Evolutionary conservation across 2,329 filamentous ascomycete genomes (phyloP), one percentile per base, ranked within the genome.

Genomic region (Scopulariopsis brevicaulis): DNA sequence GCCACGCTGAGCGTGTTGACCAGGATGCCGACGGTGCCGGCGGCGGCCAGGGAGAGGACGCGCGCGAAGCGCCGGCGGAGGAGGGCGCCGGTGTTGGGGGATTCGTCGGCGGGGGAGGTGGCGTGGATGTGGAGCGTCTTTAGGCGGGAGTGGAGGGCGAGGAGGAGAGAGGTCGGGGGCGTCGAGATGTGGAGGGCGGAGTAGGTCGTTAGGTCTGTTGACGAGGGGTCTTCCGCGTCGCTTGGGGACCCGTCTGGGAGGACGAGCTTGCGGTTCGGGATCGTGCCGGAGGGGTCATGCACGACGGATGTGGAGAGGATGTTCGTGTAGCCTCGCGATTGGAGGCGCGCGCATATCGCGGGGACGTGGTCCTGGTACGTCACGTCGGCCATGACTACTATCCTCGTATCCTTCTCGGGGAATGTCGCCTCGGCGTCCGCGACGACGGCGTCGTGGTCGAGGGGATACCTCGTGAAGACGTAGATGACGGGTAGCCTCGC

Each of bases 1-100:
- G 87, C 85, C 6, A 97, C 90, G 24, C 88, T 93, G 4, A 99
- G 83, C 0, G 94, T 99, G 71, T 97, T 97, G 71, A 99, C 91
- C 1, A 99, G 77, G 61, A 99, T 96, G 8, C 94, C 94, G 64
- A 96, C 90, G 55, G 96, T 84, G 22, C 90, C 85, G 0, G 86
- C 87, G 0, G 90, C 90, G 20, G 86, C 84, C 32, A 97, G 83
- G 0, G 84, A 84, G 1, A 93, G 87, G 12, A 96, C 79, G 59
- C 94, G 85, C 1, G 87, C 94, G 70, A 97, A 99, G 43, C 94
- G 89, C 2, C 94, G 87, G 28, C 90, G 86, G 18, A 99, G 82
- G 11, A 83, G 71, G 4, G 74, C 74, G 3, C 76, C 70, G 1
- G 83, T 79, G 54, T 67, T 68, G 8, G 70, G 74, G 3, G 70